phyloP scores from a whole-genome alignment of 192 early-diverging fungal genomes.

The Geranomyces variabilis region DNA sequence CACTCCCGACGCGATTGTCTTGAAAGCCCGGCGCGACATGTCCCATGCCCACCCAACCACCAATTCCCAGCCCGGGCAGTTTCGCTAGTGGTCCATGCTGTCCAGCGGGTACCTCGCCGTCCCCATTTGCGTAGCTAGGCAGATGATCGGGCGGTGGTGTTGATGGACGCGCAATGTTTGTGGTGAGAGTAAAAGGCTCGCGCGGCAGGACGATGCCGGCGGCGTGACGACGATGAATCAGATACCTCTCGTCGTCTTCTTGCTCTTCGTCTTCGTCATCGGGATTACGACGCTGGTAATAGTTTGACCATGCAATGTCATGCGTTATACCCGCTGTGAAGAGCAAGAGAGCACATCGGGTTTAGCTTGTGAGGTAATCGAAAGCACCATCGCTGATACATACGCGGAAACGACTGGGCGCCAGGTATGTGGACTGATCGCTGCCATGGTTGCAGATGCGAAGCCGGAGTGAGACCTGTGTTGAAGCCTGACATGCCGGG shows the following conservation, averaged over 20 bases:
- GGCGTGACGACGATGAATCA: not conserved
- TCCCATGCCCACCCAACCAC: conserved; percentile 22
- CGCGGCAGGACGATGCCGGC: not conserved
- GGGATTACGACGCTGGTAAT: not conserved
- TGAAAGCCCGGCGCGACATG: not conserved
- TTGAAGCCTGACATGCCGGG: not conserved
- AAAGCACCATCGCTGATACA: not conserved
- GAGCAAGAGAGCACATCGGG: no score
- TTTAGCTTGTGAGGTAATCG: no score
- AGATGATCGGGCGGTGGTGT: not conserved
- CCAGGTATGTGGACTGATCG: conserved; percentile 20
- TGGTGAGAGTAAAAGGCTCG: conserved; percentile 2
- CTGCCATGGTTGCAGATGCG: conserved; percentile 17
- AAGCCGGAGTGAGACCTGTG: not conserved
- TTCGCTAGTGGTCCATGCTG: conserved; percentile 1
- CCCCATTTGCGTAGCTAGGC: not conserved
- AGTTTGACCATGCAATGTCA: conserved; percentile 9
- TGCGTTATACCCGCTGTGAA: conserved; percentile 15
- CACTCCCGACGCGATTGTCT: not conserved
- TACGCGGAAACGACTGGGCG: not conserved
- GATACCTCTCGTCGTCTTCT: not conserved
- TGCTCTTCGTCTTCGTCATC: not conserved
- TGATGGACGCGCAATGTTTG: not conserved
- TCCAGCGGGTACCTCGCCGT: conserved; percentile 1
- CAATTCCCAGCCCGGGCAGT: conserved; percentile 20